Evolutionary conservation across 805 yeast genomes (phyloP).

Genomic region (Yueomyces sp.): DNA sequence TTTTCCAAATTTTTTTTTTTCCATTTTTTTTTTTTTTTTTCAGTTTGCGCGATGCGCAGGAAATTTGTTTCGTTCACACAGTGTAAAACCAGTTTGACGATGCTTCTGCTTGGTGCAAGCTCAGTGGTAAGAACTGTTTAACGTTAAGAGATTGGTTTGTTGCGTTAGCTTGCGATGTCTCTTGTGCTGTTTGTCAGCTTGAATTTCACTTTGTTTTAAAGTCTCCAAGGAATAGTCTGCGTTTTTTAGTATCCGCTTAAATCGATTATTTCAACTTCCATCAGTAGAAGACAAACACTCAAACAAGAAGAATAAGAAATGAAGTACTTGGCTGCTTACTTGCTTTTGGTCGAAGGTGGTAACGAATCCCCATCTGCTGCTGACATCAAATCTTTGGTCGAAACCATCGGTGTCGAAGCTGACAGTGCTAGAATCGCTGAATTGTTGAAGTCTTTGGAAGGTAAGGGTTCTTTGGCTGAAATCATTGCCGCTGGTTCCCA

Average conservation of each 20-base stretch:
- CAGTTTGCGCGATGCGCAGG: too few species aligned
- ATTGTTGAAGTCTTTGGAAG: slow-evolving; percentile 58
- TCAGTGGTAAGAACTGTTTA: too few species aligned
- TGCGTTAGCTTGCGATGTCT: too few species aligned
- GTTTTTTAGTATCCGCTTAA: slow-evolving; percentile 22
- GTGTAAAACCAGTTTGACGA: too few species aligned
- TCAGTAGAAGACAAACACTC: neutral
- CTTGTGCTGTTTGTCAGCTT: too few species aligned
- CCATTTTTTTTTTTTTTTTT: too few species aligned
- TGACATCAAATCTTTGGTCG: slow-evolving; percentile 58
- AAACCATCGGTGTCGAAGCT: slow-evolving; percentile 69
- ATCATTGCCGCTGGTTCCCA: slow-evolving; percentile 69
- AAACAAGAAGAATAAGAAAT: slow-evolving; percentile 23
- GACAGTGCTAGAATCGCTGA: slow-evolving; percentile 63
- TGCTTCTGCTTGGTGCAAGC: too few species aligned
- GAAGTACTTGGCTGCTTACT: slow-evolving; percentile 92
- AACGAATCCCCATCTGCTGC: slow-evolving; percentile 69
- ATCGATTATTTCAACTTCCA: slow-evolving; percentile 23
- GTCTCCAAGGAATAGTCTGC: slow-evolving; percentile 27
- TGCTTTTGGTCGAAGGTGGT: slow-evolving; percentile 81
- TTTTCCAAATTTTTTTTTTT: too few species aligned
- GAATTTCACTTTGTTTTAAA: neutral
- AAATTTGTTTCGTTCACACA: too few species aligned
- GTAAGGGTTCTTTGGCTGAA: slow-evolving; percentile 55
- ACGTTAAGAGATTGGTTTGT: too few species aligned